Evolutionary conservation across 495 filamentous ascomycete genomes (phyloP).

Genomic region (Xylaria telfairii): DNA sequence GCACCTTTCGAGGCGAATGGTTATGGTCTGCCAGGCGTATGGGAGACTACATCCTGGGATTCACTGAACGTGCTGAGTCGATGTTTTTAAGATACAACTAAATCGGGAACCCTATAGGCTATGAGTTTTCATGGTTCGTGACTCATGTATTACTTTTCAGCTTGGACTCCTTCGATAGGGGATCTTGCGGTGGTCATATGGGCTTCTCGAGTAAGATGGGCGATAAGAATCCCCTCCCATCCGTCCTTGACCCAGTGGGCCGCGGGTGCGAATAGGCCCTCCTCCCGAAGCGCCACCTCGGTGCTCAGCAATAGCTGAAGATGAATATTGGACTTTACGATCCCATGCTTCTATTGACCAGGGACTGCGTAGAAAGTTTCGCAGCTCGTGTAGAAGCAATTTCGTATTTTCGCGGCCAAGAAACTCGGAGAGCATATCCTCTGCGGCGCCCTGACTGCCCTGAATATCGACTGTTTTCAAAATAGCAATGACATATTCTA

Average conservation of each 20-base stretch:
- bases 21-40: not conserved
- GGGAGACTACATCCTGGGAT: not conserved
- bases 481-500: slow-evolving; percentile 88
- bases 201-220: slow-evolving; percentile 27
- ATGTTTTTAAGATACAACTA: not conserved
- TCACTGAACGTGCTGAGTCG: not conserved
- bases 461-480: slow-evolving; percentile 91
- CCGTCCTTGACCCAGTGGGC: slow-evolving; percentile 18
- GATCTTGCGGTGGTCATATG: slow-evolving; percentile 1
- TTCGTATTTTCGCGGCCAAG: slow-evolving; percentile 77
- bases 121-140: not conserved
- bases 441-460: slow-evolving; percentile 80
- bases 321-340: slow-evolving; percentile 74
- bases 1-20: not conserved
- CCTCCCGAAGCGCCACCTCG: not conserved
- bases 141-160: not conserved
- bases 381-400: slow-evolving; percentile 85
- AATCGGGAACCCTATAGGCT: not conserved
- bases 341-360: slow-evolving; percentile 80
- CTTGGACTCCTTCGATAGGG: not conserved
- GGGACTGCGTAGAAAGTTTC: slow-evolving; percentile 81
- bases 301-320: slow-evolving; percentile 12
- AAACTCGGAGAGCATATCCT: slow-evolving; percentile 87
- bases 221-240: slow-evolving; percentile 34
- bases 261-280: slow-evolving; percentile 7